A percentile compares a stretch with the other conserved stretches of the same genome.
These are phyloP conservation scores for Colletotrichum caudatum DNA, from an alignment of 2,329 filamentous ascomycete genomes.

Conservation along the genomic window DNA sequence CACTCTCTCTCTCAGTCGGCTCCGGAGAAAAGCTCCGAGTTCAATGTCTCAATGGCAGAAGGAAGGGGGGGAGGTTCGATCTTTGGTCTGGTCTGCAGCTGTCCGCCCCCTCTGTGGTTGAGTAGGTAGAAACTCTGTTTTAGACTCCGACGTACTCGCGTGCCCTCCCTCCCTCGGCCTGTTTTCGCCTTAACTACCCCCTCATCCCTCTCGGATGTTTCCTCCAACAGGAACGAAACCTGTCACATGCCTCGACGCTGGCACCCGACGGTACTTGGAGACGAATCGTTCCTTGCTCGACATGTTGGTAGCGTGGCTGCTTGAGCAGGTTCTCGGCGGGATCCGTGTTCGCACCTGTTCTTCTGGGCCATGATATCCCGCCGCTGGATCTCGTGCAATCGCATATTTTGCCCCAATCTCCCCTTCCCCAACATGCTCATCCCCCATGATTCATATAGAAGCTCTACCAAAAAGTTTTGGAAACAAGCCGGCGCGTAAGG, in stretches of 20 bases:
- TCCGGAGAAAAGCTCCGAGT: neutral
- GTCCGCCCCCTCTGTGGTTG: neutral
- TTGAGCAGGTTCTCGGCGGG: neutral
- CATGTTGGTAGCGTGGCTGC: too few species aligned
- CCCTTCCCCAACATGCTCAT: too few species aligned
- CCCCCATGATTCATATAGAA: too few species aligned
- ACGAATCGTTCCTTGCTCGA: neutral
- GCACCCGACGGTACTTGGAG: neutral
- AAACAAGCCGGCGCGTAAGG: too few species aligned
- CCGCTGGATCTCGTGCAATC: too few species aligned
- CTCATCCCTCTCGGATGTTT: neutral
- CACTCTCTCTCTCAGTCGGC: too few species aligned
- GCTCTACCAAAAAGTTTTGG: too few species aligned
- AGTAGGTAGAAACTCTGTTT: conserved; percentile 32
- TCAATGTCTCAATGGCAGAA: too few species aligned
- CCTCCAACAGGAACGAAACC: conserved; percentile 20
- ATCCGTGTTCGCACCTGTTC: neutral
- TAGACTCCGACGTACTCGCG: conserved; percentile 19
- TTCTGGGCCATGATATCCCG: too few species aligned
- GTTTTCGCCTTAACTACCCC: conserved; percentile 14
- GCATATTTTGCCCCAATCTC: too few species aligned
- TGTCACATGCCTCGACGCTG: neutral
- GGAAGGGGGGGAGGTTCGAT: neutral
- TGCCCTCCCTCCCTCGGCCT: neutral
- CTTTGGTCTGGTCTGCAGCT: conserved; percentile 4